Base-by-base conservation (phyloP, 2,329 filamentous ascomycete genomes). In the Thelonectria rubi region DNA sequence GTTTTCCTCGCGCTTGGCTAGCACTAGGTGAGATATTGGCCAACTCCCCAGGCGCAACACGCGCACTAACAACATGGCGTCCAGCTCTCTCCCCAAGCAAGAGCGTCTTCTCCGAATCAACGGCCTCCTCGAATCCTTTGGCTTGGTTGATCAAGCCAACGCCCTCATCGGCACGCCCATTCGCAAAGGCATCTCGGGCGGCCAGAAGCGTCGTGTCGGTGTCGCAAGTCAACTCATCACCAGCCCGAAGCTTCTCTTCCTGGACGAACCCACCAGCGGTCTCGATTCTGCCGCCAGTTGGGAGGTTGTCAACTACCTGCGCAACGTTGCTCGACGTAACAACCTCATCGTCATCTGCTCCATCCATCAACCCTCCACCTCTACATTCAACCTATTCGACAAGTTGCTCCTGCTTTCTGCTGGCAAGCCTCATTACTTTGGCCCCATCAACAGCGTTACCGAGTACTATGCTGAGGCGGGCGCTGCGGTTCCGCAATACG, bases 221-320 rank as follows among this genome's bases (percentile, higher is more conserved):
- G 88, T 96, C 5, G 92, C 92, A 1, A 91, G 90, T 63, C 91
- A 93, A 72, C 83, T 97, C 37, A 91, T 96, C 70, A 94, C 92
- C 1, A 88, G 85, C 59, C 92, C 93, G 0, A 91, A 90, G 75
- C 88, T 96, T 8, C 76, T 97, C 21, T 95, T 97, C 72, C 78
- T 96, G 32, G 91, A 95, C 72, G 92, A 95, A 76, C 92, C 92
- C 1, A 97, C 92, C 0, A 93, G 90, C 66, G 93, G 93, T 9
- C 80, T 96, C 10, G 93, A 97, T 74, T 94, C 91, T 8, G 88
- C 88, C 0, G 89, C 90, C 0, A 91, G 89, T 60, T 88, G 82
- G 66, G 91, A 96, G 75, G 91, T 96, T 20, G 87, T 94, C 57
- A 88, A 82, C 3, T 93, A 91, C 73, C 84, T 94, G 50, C 87